Base-by-base conservation (phyloP, 2,329 filamentous ascomycete species). In the Verticillium albo-atrum region DNA sequence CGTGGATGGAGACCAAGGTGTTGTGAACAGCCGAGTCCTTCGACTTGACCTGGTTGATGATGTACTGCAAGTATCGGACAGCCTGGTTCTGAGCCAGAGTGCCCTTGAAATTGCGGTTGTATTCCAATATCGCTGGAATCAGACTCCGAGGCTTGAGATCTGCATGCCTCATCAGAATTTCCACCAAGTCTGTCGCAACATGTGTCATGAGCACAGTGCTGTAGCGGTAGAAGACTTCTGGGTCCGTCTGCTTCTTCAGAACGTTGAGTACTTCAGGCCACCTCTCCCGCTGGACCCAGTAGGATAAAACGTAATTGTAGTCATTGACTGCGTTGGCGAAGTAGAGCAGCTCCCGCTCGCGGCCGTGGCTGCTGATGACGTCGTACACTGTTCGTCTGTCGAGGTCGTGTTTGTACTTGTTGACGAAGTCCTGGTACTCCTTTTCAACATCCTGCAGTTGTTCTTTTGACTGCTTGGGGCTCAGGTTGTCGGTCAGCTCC, bases 191-290 rank as follows among this genome's bases (percentile, higher is more conserved):
- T 6, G 89, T 84, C 0, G 94, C 87, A 3, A 88, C 88, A 70
- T 97, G 91, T 17, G 88, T 89, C 89, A 99, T 97, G 54, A 99
- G 83, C n/a, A 98, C 93, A 68, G 89, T 97, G 78, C 92, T 95
- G 73, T 98, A 97, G 63, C 91, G 89, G 79, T 98, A 98, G 75
- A 98, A 99, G 53, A 96, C 91, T 56, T 96, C 92, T 0, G 91
- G 86, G 56, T 96, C 90, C 5, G 89, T 96, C 75, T 99, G 95
- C 73, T 90, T 92, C 77, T 97, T 96, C 57, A 99, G 81, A 47
- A 98, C 92, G 58, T 86, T 85, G 65, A 99, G 79, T 2, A 92
- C 92, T 67, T 97, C 92, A 4, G 79, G 77, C 95, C 95, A 99
- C 67, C 91, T 86, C 75, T 98, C 95, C 61, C 94, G 85, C 74